Evolutionary conservation across 768 basidiomycete species (phyloP).

Genomic region (Podaxis carcinomalis): DNA sequence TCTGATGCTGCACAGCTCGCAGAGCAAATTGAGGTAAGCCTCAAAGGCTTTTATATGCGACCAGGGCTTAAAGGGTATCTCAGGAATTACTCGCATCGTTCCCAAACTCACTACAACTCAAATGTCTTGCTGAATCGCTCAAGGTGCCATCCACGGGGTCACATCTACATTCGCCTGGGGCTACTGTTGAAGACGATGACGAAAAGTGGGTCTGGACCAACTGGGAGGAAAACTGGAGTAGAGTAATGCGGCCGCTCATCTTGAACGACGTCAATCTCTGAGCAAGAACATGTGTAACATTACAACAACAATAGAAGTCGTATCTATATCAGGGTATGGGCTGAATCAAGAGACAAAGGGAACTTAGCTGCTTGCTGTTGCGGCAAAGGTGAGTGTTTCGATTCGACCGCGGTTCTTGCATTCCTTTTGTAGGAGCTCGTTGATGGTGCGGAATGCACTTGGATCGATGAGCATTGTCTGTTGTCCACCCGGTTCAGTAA

Average conservation of each 20-base stretch:
- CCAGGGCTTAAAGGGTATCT: not conserved
- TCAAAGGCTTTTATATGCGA: not conserved
- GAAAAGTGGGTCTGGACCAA: slow-evolving; percentile 57
- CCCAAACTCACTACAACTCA: slow-evolving; percentile 49
- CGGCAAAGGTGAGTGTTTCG: slow-evolving; percentile 77
- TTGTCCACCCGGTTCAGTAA: slow-evolving; percentile 5
- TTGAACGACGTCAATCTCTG: slow-evolving; percentile 32
- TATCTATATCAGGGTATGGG: not conserved
- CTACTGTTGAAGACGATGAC: slow-evolving; percentile 17
- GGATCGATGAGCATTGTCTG: slow-evolving; percentile 94
- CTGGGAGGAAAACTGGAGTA: slow-evolving; percentile 88
- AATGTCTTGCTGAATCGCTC: slow-evolving; percentile 49
- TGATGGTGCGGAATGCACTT: slow-evolving; percentile 82
- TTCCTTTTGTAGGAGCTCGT: slow-evolving; percentile 87
- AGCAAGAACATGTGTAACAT: slow-evolving; percentile 5
- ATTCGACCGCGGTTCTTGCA: slow-evolving; percentile 84
- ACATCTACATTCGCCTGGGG: slow-evolving; percentile 17
- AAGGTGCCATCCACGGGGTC: slow-evolving; percentile 22
- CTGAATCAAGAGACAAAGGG: not conserved
- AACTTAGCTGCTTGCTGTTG: slow-evolving; percentile 37
- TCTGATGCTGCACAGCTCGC: slow-evolving; percentile 62
- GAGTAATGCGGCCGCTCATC: slow-evolving; percentile 57
- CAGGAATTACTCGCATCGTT: slow-evolving; percentile 60
- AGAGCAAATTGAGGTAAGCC: slow-evolving; percentile 61
- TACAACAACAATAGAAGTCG: not conserved